Evolutionary conservation across 805 yeast genomes (phyloP).

Genomic region (Saccharomycopsis fibuligera): DNA sequence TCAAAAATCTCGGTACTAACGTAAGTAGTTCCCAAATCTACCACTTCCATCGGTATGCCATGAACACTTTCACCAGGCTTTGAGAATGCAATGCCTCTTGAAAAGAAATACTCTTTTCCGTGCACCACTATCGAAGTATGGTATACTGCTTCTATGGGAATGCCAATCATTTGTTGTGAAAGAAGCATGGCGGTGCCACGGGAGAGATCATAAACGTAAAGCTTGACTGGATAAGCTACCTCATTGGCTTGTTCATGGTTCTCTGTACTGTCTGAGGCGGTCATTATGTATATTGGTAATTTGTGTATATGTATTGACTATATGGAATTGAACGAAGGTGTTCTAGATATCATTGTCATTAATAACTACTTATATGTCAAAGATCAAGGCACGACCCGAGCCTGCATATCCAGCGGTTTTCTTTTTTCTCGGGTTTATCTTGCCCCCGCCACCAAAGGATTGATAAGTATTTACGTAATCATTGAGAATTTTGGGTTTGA

Average conservation of each 20-base stretch:
- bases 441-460: too few relatives aligned
- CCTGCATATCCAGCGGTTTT: too few relatives aligned
- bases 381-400: too few relatives aligned
- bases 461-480: too few relatives aligned
- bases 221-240: conserved; percentile 35
- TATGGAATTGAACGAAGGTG: too few relatives aligned
- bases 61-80: conserved; percentile 46
- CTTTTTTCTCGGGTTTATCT: too few relatives aligned
- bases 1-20: conserved; percentile 45
- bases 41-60: conserved; percentile 48
- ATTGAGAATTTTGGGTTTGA: too few relatives aligned
- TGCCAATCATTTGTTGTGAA: conserved; percentile 47
- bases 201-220: conserved; percentile 59
- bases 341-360: too few relatives aligned
- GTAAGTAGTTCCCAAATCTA: conserved; percentile 48
- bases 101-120: conserved; percentile 52
- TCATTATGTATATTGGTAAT: too few relatives aligned
- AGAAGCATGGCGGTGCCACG: conserved; percentile 51
- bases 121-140: conserved; percentile 55
- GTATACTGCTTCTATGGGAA: conserved; percentile 55
- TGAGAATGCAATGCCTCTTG: conserved; percentile 46
- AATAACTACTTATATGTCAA: too few relatives aligned
- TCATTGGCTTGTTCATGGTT: conserved; percentile 22
- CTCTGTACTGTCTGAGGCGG: neutral
- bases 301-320: too few relatives aligned